These are phyloP conservation scores for Colletotrichum eleusines DNA, from an alignment of 2,329 filamentous ascomycete species.

Conservation along the genomic window DNA sequence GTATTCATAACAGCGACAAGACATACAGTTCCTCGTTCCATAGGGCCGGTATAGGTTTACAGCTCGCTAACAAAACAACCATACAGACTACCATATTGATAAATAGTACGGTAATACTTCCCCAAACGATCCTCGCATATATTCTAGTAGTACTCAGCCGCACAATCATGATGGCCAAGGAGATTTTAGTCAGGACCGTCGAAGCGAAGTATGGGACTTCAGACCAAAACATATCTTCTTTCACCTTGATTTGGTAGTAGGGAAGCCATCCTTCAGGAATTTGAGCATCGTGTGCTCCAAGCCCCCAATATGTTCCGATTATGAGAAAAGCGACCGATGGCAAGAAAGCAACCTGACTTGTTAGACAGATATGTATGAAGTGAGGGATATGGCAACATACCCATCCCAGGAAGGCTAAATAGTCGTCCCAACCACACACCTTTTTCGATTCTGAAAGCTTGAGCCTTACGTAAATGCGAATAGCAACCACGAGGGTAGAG, in stretches of 20 bases:
- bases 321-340: slow-evolving; percentile 12
- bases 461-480: slow-evolving; percentile 37
- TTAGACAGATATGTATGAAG: too few species aligned
- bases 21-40: slow-evolving; percentile 10
- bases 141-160: neutral
- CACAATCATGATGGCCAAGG: slow-evolving; percentile 21
- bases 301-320: slow-evolving; percentile 28
- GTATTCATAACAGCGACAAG: too few species aligned
- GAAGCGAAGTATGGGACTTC: neutral
- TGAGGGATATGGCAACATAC: slow-evolving; percentile 22
- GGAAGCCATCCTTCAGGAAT: slow-evolving; percentile 32
- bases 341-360: neutral
- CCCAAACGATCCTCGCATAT: neutral
- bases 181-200: neutral
- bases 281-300: slow-evolving; percentile 38
- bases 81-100: neutral
- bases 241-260: slow-evolving; percentile 29
- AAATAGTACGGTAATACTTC: neutral
- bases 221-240: slow-evolving; percentile 39
- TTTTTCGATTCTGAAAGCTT: slow-evolving; percentile 7
- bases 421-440: slow-evolving; percentile 37
- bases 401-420: slow-evolving; percentile 34
- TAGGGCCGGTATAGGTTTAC: neutral
- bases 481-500: neutral
- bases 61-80: neutral